Percentiles rank a stretch among this genome's conserved stretches.
phyloP scores from a whole-genome alignment of 257 asterid species.

The Solanum pimpinellifolium region DNA sequence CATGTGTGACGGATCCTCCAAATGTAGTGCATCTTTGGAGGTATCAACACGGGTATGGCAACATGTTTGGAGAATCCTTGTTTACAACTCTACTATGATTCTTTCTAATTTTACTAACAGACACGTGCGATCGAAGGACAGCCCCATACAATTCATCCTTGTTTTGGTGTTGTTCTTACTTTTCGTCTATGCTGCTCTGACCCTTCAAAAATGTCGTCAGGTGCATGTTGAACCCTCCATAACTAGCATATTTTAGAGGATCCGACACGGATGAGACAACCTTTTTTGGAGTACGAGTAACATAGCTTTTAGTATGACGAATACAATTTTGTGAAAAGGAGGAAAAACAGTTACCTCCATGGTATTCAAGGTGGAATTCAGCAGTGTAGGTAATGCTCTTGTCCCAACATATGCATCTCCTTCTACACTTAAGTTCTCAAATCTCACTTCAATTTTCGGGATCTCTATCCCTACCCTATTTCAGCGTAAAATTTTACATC shows the following conservation, averaged over 20 bases:
- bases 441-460: slow-evolving; percentile 79
- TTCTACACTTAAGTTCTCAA: slow-evolving; percentile 47
- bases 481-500: background rate
- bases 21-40: background rate
- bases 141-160: background rate
- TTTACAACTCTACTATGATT: background rate
- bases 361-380: slow-evolving; percentile 60
- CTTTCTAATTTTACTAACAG: background rate
- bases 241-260: background rate
- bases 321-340: background rate
- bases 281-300: background rate
- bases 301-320: background rate
- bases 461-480: slow-evolving; percentile 78
- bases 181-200: background rate
- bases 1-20: background rate
- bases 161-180: background rate
- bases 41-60: background rate
- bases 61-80: background rate
- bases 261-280: background rate
- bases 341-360: slow-evolving; percentile 39
- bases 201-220: background rate
- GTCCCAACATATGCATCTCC: slow-evolving; percentile 80
- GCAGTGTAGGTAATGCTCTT: slow-evolving; percentile 84
- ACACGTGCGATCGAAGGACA: background rate
- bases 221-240: background rate